Evolutionary conservation across 225 moss, liverwort and hornwort species (phyloP).

Genomic region (Pleurozium schreberi): DNA sequence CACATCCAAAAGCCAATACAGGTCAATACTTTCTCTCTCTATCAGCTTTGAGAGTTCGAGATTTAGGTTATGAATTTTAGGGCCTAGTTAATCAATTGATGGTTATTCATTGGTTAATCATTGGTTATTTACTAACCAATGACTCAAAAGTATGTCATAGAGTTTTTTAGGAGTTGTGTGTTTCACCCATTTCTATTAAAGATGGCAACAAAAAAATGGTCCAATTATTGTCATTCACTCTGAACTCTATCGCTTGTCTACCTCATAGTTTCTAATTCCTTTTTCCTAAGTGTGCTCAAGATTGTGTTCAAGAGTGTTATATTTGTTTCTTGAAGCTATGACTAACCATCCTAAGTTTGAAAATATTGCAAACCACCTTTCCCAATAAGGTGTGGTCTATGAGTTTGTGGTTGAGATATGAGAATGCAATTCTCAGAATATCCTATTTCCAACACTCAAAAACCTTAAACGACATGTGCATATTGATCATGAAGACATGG

Average conservation of each 20-base stretch:
- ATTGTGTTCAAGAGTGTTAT: background rate
- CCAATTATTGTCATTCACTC: background rate
- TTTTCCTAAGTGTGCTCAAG: background rate
- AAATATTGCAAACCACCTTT: background rate
- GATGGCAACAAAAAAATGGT: background rate
- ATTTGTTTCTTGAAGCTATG: background rate
- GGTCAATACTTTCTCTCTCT: background rate
- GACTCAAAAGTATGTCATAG: background rate
- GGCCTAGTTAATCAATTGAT: background rate
- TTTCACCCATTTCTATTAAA: background rate
- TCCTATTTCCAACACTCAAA: background rate
- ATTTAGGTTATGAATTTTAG: background rate
- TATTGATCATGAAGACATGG: background rate
- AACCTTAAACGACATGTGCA: background rate
- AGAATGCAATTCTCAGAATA: no score
- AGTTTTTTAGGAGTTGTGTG: no score
- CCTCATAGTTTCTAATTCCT: background rate
- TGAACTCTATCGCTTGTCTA: background rate
- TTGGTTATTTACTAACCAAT: background rate
- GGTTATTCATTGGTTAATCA: background rate
- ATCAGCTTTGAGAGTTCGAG: background rate
- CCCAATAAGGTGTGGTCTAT: no score
- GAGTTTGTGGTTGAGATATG: background rate
- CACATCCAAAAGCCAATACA: background rate
- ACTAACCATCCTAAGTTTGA: background rate